Percentiles rank a stretch among this genome's conserved stretches.
Conservation (phyloP, 345 rosid species). For the Populus simonii region DNA sequence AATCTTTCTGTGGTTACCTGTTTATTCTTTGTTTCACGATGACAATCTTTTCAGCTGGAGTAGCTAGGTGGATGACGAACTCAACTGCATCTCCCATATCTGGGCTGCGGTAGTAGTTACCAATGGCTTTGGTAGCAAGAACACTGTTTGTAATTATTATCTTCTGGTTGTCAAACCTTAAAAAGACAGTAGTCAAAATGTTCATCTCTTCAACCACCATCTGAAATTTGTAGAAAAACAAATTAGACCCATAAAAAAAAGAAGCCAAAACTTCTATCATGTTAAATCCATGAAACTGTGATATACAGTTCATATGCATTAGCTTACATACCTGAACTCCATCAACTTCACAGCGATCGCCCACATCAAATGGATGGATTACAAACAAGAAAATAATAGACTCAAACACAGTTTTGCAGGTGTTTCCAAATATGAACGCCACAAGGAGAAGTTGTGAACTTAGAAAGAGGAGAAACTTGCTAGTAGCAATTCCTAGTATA, state of each 20-base stretch:
- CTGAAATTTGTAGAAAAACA: slow-evolving; percentile 31
- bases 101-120: slow-evolving; percentile 63
- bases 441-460: slow-evolving; percentile 30
- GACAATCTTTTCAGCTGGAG: slow-evolving; percentile 55
- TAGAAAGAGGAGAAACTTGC: slow-evolving; percentile 23
- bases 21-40: slow-evolving; percentile 48
- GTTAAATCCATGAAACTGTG: not conserved
- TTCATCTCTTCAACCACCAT: slow-evolving; percentile 88
- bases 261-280: not conserved
- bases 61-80: slow-evolving; percentile 54
- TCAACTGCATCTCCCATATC: slow-evolving; percentile 75
- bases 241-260: not conserved
- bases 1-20: slow-evolving; percentile 24
- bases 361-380: slow-evolving; percentile 31
- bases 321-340: slow-evolving; percentile 24
- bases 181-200: slow-evolving; percentile 61
- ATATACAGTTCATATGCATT: not conserved
- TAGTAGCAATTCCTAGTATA: slow-evolving; percentile 33
- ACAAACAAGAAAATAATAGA: slow-evolving; percentile 30
- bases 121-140: slow-evolving; percentile 39
- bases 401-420: slow-evolving; percentile 30
- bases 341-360: slow-evolving; percentile 32
- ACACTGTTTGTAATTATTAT: slow-evolving; percentile 61
- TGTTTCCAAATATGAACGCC: slow-evolving; percentile 30
- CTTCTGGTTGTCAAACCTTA: slow-evolving; percentile 71